These are phyloP conservation scores for Fusarium sp. DNA, from an alignment of 2,329 filamentous ascomycete species.

Conservation along the genomic window DNA sequence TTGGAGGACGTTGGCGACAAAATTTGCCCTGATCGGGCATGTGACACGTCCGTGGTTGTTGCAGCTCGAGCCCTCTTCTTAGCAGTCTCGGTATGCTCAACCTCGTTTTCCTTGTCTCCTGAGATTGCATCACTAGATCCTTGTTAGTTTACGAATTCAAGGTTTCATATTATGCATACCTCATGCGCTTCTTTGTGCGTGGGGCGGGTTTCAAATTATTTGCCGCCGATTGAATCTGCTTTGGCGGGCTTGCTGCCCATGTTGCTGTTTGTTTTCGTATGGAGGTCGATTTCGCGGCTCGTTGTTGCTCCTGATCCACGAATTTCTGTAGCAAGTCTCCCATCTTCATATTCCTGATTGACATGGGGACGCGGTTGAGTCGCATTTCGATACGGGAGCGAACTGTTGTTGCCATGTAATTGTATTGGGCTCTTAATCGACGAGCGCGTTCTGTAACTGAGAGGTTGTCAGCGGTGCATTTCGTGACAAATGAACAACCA, in stretches of 20 bases:
- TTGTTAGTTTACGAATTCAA: conserved; percentile 38
- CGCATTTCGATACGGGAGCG: conserved; percentile 90
- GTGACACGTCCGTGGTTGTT: conserved; percentile 54
- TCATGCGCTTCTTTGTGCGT: conserved; percentile 59
- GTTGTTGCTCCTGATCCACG: conserved; percentile 57
- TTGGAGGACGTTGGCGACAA: conserved; percentile 88
- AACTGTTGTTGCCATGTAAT: conserved; percentile 85
- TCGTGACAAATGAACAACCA: conserved; percentile 8
- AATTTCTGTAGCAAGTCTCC: conserved; percentile 74
- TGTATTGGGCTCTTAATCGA: conserved; percentile 88
- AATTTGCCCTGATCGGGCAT: conserved; percentile 64
- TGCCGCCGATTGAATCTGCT: conserved; percentile 45
- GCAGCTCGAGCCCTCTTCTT: conserved; percentile 72
- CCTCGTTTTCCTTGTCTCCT: conserved; percentile 82
- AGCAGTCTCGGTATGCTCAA: conserved; percentile 67
- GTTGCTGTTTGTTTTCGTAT: conserved; percentile 63
- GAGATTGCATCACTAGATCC: conserved; percentile 69
- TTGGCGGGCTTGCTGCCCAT: conserved; percentile 50
- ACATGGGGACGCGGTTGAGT: conserved; percentile 88
- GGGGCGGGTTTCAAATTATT: conserved; percentile 35
- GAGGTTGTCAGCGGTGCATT: conserved; percentile 27
- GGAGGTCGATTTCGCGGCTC: conserved; percentile 57
- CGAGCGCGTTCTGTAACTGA: conserved; percentile 87
- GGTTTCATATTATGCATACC: conserved; percentile 52
- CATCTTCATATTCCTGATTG: conserved; percentile 83